Evolutionary conservation across 2,329 filamentous ascomycete species (phyloP), one percentile per base, ranked within the genome.

Genomic region (Fusarium xyrophilum): DNA sequence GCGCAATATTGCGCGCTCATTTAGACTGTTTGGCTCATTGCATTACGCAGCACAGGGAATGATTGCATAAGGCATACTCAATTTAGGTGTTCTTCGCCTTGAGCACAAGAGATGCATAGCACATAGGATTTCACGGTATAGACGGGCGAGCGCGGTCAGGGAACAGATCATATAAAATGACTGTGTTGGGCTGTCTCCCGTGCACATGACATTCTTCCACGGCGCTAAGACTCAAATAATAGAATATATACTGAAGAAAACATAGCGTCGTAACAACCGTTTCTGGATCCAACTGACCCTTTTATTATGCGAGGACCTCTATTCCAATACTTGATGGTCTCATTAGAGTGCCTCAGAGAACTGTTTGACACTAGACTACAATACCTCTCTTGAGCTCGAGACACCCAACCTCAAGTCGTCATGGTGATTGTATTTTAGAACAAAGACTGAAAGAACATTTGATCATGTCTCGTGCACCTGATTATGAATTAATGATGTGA

Each of bases 41-140:
- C 56, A 66, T 57, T 35, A 39, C 42, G 35, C 15, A 58, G 62
- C 46, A 42, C 51, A 59, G 57, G 51, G 25, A 66, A 58, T 38
- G 32, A 53, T 21, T 48, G 28, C 43, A n/a, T 40, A 40, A 19
- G 30, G 17, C 43, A 54, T 60, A 32, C 55, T n/a, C 27, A 28
- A 32, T 62, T 51, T 48, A 57, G 61, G 38, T 56, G 43, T 43
- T 44, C 21, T 25, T 39, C 6, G 43, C 33, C 30, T 57, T 36
- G 42, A 57, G 51, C 36, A 40, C 21, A 33, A 42, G 28, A 27
- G 17, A 40, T 14, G 21, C 21, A 21, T 35, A 30, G 27, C 25
- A 43, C 38, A 61, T 33, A 56, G 43, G 53, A 11, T 28, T 56
- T 43, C 17, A 61, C 23, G 40, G 42, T 47, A 48, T 60, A 54